Percentiles rank a stretch among this genome's conserved stretches.
These are phyloP conservation scores for Euphorbia celastroides DNA, from an alignment of 441 rosid species.

Conservation along the genomic window DNA sequence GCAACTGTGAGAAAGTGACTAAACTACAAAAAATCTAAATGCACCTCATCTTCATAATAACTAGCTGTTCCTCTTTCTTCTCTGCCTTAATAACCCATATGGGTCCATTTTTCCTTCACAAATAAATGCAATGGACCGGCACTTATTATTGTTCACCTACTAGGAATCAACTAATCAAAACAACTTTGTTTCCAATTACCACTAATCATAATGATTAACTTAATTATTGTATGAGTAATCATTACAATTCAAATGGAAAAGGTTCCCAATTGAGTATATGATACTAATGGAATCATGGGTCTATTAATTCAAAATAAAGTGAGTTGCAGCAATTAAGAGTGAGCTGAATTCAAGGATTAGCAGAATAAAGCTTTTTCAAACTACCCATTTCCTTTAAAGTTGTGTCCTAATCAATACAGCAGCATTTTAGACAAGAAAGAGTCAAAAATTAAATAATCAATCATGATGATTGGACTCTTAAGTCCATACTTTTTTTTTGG, in stretches of 20 bases:
- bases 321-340: too few relatives aligned
- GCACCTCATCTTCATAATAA: constrained; percentile 21
- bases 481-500: too few relatives aligned
- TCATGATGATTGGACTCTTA: constrained; percentile 29
- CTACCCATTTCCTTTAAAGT: constrained; percentile 33
- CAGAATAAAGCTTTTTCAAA: constrained; percentile 15
- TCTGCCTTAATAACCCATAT: too few relatives aligned
- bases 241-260: background rate
- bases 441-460: constrained; percentile 30
- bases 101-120: constrained; percentile 28
- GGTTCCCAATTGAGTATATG: constrained; percentile 8
- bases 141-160: constrained; percentile 11
- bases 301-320: too few relatives aligned
- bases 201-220: too few relatives aligned
- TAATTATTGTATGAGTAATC: too few relatives aligned
- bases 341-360: constrained; percentile 8
- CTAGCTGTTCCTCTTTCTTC: background rate
- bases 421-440: constrained; percentile 38
- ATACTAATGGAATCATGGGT: too few relatives aligned
- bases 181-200: too few relatives aligned
- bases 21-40: constrained; percentile 17
- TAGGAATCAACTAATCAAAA: constrained; percentile 10
- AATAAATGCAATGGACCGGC: too few relatives aligned
- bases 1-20: constrained; percentile 31
- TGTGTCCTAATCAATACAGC: constrained; percentile 41